Evolutionary conservation across 139 green algal genomes (phyloP).

Genomic region (Chlamydomonas sp.): DNA sequence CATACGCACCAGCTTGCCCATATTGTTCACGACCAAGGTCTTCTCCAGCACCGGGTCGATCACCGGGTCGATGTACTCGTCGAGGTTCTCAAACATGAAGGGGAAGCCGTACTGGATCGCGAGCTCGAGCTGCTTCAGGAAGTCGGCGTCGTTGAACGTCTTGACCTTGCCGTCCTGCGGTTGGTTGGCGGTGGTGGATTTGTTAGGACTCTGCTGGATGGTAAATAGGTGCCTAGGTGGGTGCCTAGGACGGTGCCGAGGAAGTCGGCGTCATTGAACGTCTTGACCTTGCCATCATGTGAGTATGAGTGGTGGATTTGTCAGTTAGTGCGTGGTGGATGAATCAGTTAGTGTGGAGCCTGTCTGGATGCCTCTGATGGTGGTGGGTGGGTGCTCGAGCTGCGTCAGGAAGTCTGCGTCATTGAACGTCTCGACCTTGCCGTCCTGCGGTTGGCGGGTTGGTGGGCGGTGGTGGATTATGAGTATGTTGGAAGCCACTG

Average conservation of each 20-base stretch:
- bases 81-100: constrained; percentile 85
- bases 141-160: constrained; percentile 82
- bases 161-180: constrained; percentile 56
- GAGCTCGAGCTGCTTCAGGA: constrained; percentile 88
- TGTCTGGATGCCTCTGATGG: no score
- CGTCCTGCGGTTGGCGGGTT: constrained; percentile 57
- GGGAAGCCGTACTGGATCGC: constrained; percentile 84
- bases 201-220: no score
- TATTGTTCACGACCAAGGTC: constrained; percentile 41
- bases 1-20: constrained; percentile 31
- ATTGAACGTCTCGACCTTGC: constrained; percentile 64
- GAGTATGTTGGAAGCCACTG: no score
- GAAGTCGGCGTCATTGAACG: constrained; percentile 82
- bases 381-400: constrained; percentile 29
- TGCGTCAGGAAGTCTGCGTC: constrained; percentile 85
- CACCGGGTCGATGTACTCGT: constrained; percentile 87
- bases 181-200: background rate
- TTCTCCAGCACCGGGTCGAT: constrained; percentile 86
- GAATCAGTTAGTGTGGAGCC: no score
- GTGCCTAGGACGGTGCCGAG: constrained; percentile 23
- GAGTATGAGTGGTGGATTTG: constrained; percentile 10
- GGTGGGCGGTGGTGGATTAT: no score
- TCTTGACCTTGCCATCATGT: constrained; percentile 65
- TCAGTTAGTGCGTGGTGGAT: no score
- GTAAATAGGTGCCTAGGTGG: no score